Conservation (phyloP, 2,329 filamentous ascomycete species). For the Sclerotinia trifoliorum region DNA sequence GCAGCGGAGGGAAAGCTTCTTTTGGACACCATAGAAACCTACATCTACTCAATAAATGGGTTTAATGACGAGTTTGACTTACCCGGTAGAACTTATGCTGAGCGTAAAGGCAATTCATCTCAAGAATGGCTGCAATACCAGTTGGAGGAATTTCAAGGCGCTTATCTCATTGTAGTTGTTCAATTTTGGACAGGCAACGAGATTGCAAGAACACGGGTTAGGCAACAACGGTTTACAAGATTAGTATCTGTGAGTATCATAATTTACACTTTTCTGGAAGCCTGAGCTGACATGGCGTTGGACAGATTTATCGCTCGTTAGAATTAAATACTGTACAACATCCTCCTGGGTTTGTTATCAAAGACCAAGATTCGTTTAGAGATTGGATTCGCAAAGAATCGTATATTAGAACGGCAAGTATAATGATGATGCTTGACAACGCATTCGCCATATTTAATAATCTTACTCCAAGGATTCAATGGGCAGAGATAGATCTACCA, state of each 20-base stretch:
- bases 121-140: constrained; percentile 39
- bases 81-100: constrained; percentile 33
- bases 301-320: constrained; percentile 36
- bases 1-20: constrained; percentile 32
- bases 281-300: constrained; percentile 9
- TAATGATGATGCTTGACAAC: constrained; percentile 38
- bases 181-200: constrained; percentile 39
- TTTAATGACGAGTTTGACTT: constrained; percentile 37
- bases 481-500: constrained; percentile 37
- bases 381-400: constrained; percentile 38
- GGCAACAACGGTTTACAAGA: constrained; percentile 36
- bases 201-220: constrained; percentile 35
- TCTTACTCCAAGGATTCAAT: constrained; percentile 37
- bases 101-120: constrained; percentile 29
- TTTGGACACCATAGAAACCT: constrained; percentile 36
- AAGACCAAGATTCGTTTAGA: constrained; percentile 33
- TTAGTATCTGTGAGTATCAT: constrained; percentile 33
- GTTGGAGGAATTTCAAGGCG: constrained; percentile 39
- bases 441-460: constrained; percentile 40
- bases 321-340: constrained; percentile 35
- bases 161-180: constrained; percentile 38
- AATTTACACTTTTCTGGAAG: neutral
- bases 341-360: constrained; percentile 31
- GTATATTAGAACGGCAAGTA: constrained; percentile 33
- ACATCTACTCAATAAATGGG: constrained; percentile 35